Base-by-base conservation (phyloP, 2,329 filamentous ascomycete genomes). In the Nectriaceae sp. region DNA sequence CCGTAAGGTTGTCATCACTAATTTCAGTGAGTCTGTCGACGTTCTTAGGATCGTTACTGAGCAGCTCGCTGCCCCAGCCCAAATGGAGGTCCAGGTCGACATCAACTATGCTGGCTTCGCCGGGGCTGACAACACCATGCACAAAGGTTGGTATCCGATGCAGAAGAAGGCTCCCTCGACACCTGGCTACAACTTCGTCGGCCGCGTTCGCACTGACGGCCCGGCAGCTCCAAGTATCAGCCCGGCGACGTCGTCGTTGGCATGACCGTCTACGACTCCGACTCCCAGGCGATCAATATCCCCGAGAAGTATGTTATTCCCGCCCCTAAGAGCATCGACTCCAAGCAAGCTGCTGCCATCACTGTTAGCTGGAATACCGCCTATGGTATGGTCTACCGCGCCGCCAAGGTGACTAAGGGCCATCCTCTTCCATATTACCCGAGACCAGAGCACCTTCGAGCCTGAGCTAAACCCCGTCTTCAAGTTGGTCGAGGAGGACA, bases 41-140 rank as follows among this genome's bases (percentile, higher is more conserved):
- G n/a, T n/a, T n/a, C n/a, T n/a, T n/a, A n/a, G n/a, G n/a, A n/a
- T n/a, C n/a, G n/a, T n/a, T n/a, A n/a, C n/a, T n/a, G n/a, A n/a
- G n/a, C n/a, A n/a, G n/a, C n/a, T n/a, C n/a, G n/a, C n/a, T n/a
- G n/a, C n/a, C n/a, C 76, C 77, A 16, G 59, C 66, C 11, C 63
- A 69, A 8, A 60, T 69, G 21, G 65, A 80, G 46, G 75, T 78
- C 21, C 76, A 75, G 42, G 66, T 77, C 48, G 69, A 71, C 42
- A 70, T 77, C 49, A 57, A 75, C 46, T 77, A 77, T 62, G 60
- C 75, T 3, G 72, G 73, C 42, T 77, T 79, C 63, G 67, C 69
- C 2, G 76, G 76, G 26, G 61, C 68, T 49, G 76, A 79, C 56
- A 69, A 77, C 59, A 71, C 72, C 52, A 79, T 79, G 76, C 72